These are phyloP conservation scores for Oropetium thomaeum DNA, from an alignment of 176 grass and related monocot genomes.

Conservation along the genomic window DNA sequence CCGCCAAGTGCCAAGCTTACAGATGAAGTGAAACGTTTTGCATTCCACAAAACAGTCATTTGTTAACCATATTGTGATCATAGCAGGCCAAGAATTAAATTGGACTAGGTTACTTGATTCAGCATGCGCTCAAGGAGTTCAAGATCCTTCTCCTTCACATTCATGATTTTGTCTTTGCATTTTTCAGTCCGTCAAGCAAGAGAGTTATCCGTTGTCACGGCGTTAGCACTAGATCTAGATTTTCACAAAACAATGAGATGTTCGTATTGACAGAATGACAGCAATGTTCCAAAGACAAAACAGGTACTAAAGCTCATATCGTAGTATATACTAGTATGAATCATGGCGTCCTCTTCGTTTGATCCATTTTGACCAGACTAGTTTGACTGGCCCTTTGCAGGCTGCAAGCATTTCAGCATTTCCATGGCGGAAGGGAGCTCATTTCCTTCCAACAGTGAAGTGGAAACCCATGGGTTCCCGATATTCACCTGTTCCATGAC, in stretches of 20 bases:
- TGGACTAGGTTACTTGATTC: neutral
- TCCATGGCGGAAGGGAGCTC: neutral
- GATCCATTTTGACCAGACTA: neutral
- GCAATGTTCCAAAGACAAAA: neutral
- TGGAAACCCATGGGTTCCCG: slow-evolving; percentile 78
- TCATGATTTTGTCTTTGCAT: neutral
- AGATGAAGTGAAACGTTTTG: too few relatives aligned
- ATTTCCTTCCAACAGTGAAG: slow-evolving; percentile 39
- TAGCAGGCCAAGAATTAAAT: neutral
- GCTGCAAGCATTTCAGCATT: neutral
- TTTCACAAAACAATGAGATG: neutral
- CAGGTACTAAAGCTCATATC: neutral
- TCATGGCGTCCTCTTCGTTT: neutral
- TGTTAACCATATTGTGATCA: too few relatives aligned
- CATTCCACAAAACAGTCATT: too few relatives aligned
- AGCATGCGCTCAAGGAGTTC: neutral
- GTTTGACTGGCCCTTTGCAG: neutral
- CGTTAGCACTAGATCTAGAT: neutral
- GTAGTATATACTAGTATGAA: neutral
- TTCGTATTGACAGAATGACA: neutral
- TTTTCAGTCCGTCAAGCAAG: neutral
- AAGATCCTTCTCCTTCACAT: neutral
- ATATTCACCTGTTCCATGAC: slow-evolving; percentile 75
- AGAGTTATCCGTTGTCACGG: neutral
- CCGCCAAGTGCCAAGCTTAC: too few relatives aligned